Evolutionary conservation across 768 basidiomycete species (phyloP).

Genomic region (Rhizopogon salebrosus): DNA sequence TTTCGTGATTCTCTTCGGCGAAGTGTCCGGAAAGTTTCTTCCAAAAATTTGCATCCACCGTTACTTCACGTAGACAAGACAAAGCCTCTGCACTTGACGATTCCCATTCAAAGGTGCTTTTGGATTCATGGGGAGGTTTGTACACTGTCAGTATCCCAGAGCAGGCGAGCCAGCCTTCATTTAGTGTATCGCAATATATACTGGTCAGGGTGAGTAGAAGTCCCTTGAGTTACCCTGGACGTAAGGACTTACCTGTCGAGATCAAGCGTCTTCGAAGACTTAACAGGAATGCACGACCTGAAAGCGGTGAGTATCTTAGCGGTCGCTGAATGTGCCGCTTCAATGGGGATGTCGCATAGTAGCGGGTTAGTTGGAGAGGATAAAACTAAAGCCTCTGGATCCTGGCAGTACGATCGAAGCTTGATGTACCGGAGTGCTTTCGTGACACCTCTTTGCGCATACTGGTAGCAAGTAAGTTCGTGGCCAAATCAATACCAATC

Average conservation of each 20-base stretch:
- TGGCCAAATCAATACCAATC: background rate
- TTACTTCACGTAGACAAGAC: slow-evolving; percentile 43
- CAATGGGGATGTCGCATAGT: slow-evolving; percentile 42
- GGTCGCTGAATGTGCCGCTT: slow-evolving; percentile 50
- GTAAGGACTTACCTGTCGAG: background rate
- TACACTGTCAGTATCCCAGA: slow-evolving; percentile 39
- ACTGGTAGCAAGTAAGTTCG: slow-evolving; percentile 32
- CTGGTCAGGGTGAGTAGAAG: slow-evolving; percentile 25
- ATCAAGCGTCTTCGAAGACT: background rate
- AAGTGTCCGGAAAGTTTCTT: slow-evolving; percentile 61
- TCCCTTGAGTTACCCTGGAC: background rate
- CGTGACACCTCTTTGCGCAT: slow-evolving; percentile 70
- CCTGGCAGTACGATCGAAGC: slow-evolving; percentile 62
- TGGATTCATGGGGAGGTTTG: slow-evolving; percentile 38
- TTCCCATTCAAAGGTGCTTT: slow-evolving; percentile 61
- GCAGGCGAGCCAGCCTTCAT: slow-evolving; percentile 72
- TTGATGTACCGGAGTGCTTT: slow-evolving; percentile 77
- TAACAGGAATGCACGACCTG: slow-evolving; percentile 33
- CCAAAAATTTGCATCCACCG: slow-evolving; percentile 55
- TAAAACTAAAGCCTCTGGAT: slow-evolving; percentile 54
- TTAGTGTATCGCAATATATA: slow-evolving; percentile 49
- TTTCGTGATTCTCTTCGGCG: slow-evolving; percentile 74
- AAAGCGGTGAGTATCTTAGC: slow-evolving; percentile 51
- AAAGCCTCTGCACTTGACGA: slow-evolving; percentile 44
- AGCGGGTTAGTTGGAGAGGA: slow-evolving; percentile 66